A percentile compares a stretch with the other conserved stretches of the same genome.
These are phyloP conservation scores for Mariannaea elegans DNA, from an alignment of 2,329 filamentous ascomycete species.

Conservation along the genomic window DNA sequence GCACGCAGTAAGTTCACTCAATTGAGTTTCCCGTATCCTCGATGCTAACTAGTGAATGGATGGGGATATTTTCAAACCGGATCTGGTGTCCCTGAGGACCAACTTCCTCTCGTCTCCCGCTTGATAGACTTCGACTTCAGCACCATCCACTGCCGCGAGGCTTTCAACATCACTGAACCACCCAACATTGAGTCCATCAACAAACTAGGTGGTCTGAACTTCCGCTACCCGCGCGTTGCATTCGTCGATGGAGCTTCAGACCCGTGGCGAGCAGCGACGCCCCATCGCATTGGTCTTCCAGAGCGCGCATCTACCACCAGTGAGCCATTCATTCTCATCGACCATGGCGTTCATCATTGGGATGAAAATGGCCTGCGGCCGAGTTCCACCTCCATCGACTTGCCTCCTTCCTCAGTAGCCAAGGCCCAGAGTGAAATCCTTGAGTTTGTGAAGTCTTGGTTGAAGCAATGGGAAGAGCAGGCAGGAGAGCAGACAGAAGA, in stretches of 20 bases:
- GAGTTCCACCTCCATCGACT: conserved; percentile 66
- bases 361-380: conserved; percentile 71
- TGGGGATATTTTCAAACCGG: conserved; percentile 85
- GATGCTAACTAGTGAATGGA: conserved; percentile 48
- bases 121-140: conserved; percentile 71
- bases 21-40: background rate
- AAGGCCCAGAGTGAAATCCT: conserved; percentile 67
- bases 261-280: conserved; percentile 80
- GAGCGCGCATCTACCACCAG: conserved; percentile 66
- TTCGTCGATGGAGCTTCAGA: conserved; percentile 80
- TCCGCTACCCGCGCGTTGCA: conserved; percentile 79
- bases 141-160: conserved; percentile 68
- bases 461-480: conserved; percentile 64
- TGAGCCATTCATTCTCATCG: conserved; percentile 79
- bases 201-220: conserved; percentile 77
- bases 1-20: conserved; percentile 56
- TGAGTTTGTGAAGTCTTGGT: conserved; percentile 72
- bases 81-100: conserved; percentile 69
- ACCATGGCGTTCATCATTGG: conserved; percentile 83
- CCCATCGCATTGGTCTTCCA: conserved; percentile 70
- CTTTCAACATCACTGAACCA: conserved; percentile 73
- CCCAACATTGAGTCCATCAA: conserved; percentile 75
- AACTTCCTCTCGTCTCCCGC: conserved; percentile 77
- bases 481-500: conserved; percentile 23
- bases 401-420: conserved; percentile 68